Base-by-base conservation (phyloP, 176 grass and related monocot genomes). In the Oryza coarctata region DNA sequence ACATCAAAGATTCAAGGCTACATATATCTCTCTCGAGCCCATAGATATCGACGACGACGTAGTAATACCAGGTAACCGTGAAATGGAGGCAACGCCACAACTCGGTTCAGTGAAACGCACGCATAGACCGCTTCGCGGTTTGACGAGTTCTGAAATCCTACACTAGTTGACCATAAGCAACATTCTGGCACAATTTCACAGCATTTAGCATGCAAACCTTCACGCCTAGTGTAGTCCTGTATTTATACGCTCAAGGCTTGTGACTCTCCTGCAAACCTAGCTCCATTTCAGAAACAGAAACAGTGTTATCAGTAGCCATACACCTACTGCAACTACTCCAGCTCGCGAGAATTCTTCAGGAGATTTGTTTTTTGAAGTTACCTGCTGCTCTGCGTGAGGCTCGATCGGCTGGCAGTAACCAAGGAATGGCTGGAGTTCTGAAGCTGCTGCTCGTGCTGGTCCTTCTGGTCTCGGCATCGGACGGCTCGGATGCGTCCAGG, bases 401-500 rank as follows among this genome's bases (percentile, higher is more conserved):
- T 4, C 3, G 29, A 3, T 30, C 32, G 15, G 13, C 10, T 12
- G 71, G 2, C 6, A 27, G 30, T 4, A 15, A 0, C 49, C 6
- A 22, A 55, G 17, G 49, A 29, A 77, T 70, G 83, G 67, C 55
- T 33, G 67, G n/a, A n/a, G 68, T 64, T n/a, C 33, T 8, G 44
- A 75, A 55, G 49, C 28, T 47, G 29, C 3, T 70, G 71, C 0
- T 87, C 47, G 7, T 82, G 49, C 15, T 82, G 39, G 40, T 30
- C 55, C 75, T 79, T 18, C 12, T 73, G 73, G 5, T 18, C 9
- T 64, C 73, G 30, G 65, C 41, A 33, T 52, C 32, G 23, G 79
- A 30, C 39, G 79, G 39, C 29, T 47, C 69, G 18, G 69, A 36
- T 18, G 76, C 84, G 7, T 39, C 60, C 2, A 80, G 69, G 84